Evolutionary conservation across 2,329 filamentous ascomycete genomes (phyloP), one percentile per base, ranked within the genome.

Genomic region (Arthrinium phaeospermum): DNA sequence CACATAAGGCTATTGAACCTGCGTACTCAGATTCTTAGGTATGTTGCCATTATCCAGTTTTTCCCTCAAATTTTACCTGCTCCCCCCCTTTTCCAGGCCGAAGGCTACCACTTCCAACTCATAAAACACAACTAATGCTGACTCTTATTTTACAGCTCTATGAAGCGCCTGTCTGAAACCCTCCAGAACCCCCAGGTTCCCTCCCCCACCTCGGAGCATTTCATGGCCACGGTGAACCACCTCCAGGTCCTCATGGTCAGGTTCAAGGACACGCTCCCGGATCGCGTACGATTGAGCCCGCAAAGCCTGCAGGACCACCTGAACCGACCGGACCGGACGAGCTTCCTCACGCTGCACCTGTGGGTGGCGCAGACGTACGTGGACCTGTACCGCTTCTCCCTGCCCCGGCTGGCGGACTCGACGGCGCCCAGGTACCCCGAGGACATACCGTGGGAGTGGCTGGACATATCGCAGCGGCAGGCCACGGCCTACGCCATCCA

Each of bases 201-300:
- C 30, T 57, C 46, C 41, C 37, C 49, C 47, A 70, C 46, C 22
- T 44, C 68, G 13, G 47, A 70, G 37, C 30, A 70, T n/a, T 70
- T 70, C 22, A 71, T 73, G 72, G 57, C 71, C 37, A 71, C 67
- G 12, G 68, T 73, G 10, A 73, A 73, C 64, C 57, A 71, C 34
- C 71, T 68, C 41, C 72, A 73, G 37, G 70, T 70, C 45, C 61
- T 64, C 5, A 41, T 73, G 24, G 67, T 72, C 27, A 47, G 61
- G 41, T 73, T 73, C 64, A 69, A 68, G 27, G 72, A 73, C 22
- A 68, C 72, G 4, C 72, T 73, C 19, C 72, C 72, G 16, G 72
- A 72, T 16, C 67, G 57, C 2, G 19, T 72, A 27, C 69, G 70
- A n/a, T 24, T 73, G 19, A 61, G 64, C n/a, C 68, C 69, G 7